Evolutionary conservation across 1,139 yeast genomes (phyloP).

Genomic region (Blastobotrys capitulatus): DNA sequence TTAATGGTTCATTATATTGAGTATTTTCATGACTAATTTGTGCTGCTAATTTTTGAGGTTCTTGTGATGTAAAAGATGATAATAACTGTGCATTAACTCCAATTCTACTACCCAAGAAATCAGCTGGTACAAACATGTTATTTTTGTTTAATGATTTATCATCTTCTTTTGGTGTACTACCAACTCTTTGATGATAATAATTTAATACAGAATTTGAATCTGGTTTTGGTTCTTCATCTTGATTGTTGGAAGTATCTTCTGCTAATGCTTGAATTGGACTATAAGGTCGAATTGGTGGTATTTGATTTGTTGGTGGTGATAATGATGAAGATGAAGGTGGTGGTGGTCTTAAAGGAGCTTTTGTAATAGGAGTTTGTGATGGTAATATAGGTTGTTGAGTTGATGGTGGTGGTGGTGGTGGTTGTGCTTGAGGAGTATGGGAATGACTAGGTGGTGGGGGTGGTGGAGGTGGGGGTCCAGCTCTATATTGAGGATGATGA

Average conservation of each 20-base stretch:
- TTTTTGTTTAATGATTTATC: too few species aligned
- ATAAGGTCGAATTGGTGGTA: background rate
- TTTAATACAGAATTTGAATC: background rate
- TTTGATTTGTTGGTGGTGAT: background rate
- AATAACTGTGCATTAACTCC: conserved; percentile 10
- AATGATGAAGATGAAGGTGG: background rate
- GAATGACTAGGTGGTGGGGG: background rate
- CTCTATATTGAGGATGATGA: too few species aligned
- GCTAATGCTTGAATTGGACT: background rate
- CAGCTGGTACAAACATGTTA: conserved; percentile 1
- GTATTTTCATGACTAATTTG: background rate
- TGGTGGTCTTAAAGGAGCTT: background rate
- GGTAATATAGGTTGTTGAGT: background rate
- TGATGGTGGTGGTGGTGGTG: background rate
- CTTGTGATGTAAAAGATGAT: conserved; percentile 7
- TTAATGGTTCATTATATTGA: conserved; percentile 2
- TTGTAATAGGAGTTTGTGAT: too few species aligned
- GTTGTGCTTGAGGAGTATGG: background rate
- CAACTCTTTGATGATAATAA: background rate
- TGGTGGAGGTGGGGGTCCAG: background rate
- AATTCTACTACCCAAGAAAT: conserved; percentile 11
- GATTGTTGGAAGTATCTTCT: background rate
- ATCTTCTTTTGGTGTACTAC: background rate
- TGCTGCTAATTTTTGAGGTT: conserved; percentile 1
- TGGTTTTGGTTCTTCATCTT: background rate